phyloP scores from a whole-genome alignment of 1,284 basidiomycete genomes.

The Heliocybe sulcata region DNA sequence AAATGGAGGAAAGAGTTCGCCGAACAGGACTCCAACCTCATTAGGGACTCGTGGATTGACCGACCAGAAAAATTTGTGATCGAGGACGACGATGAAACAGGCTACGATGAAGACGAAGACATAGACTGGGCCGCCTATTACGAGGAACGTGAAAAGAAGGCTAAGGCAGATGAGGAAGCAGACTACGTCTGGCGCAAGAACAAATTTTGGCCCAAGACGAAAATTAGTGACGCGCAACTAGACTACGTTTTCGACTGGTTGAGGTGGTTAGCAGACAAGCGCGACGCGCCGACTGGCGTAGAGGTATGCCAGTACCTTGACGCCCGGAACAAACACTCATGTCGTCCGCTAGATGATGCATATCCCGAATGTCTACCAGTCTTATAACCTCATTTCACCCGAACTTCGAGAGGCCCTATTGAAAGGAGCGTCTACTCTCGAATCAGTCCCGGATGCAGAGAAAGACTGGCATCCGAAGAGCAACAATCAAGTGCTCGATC shows the following conservation, averaged over 20 bases:
- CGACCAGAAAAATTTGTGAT: constrained; percentile 9
- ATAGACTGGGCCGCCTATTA: no score
- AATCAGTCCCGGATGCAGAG: constrained; percentile 26
- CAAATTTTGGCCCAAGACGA: not conserved
- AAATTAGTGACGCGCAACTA: constrained; percentile 6
- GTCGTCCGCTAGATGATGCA: constrained; percentile 2
- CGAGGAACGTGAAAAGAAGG: no score
- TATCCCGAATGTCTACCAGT: constrained; percentile 10
- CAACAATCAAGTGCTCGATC: constrained; percentile 32
- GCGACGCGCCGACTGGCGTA: constrained; percentile 11
- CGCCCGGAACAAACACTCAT: not conserved
- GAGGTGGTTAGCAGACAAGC: constrained; percentile 9
- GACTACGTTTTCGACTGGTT: constrained; percentile 14
- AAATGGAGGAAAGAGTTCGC: constrained; percentile 2
- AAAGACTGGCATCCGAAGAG: constrained; percentile 43
- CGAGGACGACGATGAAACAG: constrained; percentile 11
- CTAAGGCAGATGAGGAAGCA: no score
- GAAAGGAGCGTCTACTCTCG: constrained; percentile 21
- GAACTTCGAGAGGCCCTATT: constrained; percentile 12
- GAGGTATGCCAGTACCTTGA: constrained; percentile 7
- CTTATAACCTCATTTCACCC: constrained; percentile 13
- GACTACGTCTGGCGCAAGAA: not conserved
- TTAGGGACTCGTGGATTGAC: not conserved
- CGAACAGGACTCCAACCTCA: not conserved
- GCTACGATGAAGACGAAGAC: not conserved